These are phyloP conservation scores for Gossypium herbaceum DNA, from an alignment of 345 rosid species.

Conservation along the genomic window DNA sequence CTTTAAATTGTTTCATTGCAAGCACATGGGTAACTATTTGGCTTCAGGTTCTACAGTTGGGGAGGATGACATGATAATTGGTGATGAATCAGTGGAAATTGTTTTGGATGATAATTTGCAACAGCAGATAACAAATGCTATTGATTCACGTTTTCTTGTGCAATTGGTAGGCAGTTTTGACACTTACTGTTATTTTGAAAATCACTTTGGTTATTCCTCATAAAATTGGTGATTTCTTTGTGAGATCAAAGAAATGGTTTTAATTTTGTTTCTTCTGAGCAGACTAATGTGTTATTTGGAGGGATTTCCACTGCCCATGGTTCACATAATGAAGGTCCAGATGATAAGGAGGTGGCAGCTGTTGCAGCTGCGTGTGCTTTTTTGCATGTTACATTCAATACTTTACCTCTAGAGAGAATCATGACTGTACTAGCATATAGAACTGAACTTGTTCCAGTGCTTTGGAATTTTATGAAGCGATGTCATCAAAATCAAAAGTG, in stretches of 20 bases:
- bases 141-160: conserved; percentile 79
- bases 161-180: conserved; percentile 67
- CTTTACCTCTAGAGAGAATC: conserved; percentile 71
- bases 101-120: conserved; percentile 57
- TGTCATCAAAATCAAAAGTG: conserved; percentile 85
- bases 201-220: conserved; percentile 17
- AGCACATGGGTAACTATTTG: conserved; percentile 8
- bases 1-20: conserved; percentile 16
- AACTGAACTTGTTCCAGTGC: conserved; percentile 85
- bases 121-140: conserved; percentile 65
- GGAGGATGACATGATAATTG: conserved; percentile 62
- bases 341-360: conserved; percentile 69
- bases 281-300: conserved; percentile 76
- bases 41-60: conserved; percentile 49
- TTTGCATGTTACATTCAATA: conserved; percentile 72
- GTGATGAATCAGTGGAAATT: conserved; percentile 49
- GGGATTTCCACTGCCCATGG: conserved; percentile 35
- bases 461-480: conserved; percentile 87
- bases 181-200: conserved; percentile 17
- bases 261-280: conserved; percentile 31
- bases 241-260: background rate
- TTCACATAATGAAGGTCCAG: conserved; percentile 36
- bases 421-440: conserved; percentile 92
- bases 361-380: conserved; percentile 93
- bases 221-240: conserved; percentile 11